Evolutionary conservation across 805 yeast species (phyloP), one percentile per base, ranked within the genome.

Genomic region (Metschnikowia dekortorum): DNA sequence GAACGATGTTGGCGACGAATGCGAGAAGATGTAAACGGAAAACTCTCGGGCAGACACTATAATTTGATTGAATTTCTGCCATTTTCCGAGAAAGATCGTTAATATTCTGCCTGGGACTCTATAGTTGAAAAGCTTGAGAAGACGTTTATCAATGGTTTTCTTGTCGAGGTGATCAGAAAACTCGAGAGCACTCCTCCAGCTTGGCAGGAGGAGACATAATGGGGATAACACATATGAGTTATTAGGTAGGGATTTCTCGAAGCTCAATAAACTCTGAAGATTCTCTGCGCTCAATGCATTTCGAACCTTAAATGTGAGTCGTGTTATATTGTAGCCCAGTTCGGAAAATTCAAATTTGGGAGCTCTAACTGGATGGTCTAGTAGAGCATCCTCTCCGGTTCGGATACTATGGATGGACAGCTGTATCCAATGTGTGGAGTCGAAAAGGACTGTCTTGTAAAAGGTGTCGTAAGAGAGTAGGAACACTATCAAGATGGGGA

Each of bases 391-490:
- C 13, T 37, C 29, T 39, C 28, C 37, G 16, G 10, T 32, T 34
- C 18, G 26, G 32, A 18, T 37, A 16, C 11, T 38, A 35, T 30
- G 28, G 43, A 16, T 14, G 16, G 26, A 36, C 54, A 34, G 38
- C 16, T 22, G 52, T 18, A n/a, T 45, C 47, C 5, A 46, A 31
- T 35, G 33, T 3, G 39, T 44, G 39, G 33, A 31, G 28, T 36
- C 11, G 14, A 35, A 44, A 37, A 70, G 59, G 8, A 71, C 60
- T 41, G 64, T 60, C 49, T 70, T 74, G 51, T 72, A 71, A n/a
- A 62, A 45, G 9, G 70, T 62, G 48, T 65, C 62, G 58, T 70
- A 73, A 1, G 74, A 66, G n/a, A 69, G 41, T 2, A 66, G 54
- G 49, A 70, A 71, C 28, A 65, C 56, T 8, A 64, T 30, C 18